Conservation (phyloP, 2,329 filamentous ascomycete species). For the Cucurbitaria berberidis region DNA sequence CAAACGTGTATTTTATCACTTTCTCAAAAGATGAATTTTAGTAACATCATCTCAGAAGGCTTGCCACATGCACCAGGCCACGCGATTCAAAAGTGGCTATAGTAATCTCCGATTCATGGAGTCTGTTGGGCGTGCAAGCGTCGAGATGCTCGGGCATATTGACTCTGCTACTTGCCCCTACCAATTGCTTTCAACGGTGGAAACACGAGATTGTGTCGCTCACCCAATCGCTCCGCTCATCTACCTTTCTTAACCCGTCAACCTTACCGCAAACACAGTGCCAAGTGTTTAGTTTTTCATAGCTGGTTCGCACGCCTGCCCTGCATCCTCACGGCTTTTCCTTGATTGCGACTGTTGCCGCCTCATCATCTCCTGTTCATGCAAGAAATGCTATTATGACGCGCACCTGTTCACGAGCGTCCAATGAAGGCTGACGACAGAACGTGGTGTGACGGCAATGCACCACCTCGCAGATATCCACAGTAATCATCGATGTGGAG, state of each 20-base stretch:
- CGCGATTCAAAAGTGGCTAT: not conserved
- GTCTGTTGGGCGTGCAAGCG: not conserved
- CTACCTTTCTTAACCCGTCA: not conserved
- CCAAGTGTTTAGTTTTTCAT: not conserved
- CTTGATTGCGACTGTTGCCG: not conserved
- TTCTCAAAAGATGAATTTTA: not conserved
- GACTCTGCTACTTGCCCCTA: not conserved
- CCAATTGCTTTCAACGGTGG: not conserved
- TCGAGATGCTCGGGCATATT: not conserved
- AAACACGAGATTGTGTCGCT: not conserved
- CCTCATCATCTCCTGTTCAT: not conserved
- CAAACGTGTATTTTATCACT: not conserved
- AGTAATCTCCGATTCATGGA: not conserved
- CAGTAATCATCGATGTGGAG: not conserved
- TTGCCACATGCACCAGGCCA: not conserved
- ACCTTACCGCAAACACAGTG: not conserved
- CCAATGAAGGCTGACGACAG: not conserved
- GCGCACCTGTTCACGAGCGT: not conserved
- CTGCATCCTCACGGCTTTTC: not conserved
- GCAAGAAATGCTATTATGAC: not conserved
- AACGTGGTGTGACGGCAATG: slow-evolving; percentile 2
- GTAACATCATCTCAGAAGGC: not conserved
- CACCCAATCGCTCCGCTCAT: not conserved
- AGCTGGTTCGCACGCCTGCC: not conserved
- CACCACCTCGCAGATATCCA: not conserved